Evolutionary conservation across 2,329 filamentous ascomycete species (phyloP).

Genomic region (Xylaria arbuscula): DNA sequence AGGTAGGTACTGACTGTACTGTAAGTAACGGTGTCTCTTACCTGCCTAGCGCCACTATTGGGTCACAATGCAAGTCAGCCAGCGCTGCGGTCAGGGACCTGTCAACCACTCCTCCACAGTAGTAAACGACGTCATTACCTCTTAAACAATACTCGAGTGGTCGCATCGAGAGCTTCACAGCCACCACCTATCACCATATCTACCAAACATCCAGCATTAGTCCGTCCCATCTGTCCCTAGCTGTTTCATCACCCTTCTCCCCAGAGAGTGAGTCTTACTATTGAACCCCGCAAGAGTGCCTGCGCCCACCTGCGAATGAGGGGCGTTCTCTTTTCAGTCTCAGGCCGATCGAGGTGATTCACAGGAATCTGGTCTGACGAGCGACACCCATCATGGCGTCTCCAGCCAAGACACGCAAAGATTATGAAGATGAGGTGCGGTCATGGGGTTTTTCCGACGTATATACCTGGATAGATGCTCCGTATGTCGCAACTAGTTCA

Average conservation of each 20-base stretch:
- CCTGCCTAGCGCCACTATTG: conserved; percentile 5
- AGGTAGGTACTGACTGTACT: background rate
- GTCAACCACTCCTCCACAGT: background rate
- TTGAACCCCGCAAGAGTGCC: conserved; percentile 25
- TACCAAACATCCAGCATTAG: background rate
- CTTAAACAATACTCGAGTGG: background rate
- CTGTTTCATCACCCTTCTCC: conserved; percentile 22
- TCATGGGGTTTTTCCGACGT: conserved; percentile 77
- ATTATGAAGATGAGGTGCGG: conserved; percentile 70
- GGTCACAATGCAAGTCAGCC: conserved; percentile 16
- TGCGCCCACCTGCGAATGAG: conserved; percentile 27
- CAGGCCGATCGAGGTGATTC: conserved; percentile 9
- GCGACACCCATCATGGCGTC: conserved; percentile 36
- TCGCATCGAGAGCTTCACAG: conserved; percentile 27
- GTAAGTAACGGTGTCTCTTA: background rate
- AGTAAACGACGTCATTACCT: conserved; percentile 25
- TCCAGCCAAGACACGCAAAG: conserved; percentile 54
- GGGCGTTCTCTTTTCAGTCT: conserved; percentile 3
- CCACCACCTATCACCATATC: conserved; percentile 16
- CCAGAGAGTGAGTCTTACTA: background rate
- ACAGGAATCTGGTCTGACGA: background rate
- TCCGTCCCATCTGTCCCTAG: conserved; percentile 20
- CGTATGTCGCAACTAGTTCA: conserved; percentile 61
- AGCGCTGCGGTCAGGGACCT: conserved; percentile 12
- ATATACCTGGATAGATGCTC: conserved; percentile 77